Evolutionary conservation across 2,329 filamentous ascomycete genomes (phyloP), one percentile per base, ranked within the genome.

Genomic region (Arachnomyces sp.): DNA sequence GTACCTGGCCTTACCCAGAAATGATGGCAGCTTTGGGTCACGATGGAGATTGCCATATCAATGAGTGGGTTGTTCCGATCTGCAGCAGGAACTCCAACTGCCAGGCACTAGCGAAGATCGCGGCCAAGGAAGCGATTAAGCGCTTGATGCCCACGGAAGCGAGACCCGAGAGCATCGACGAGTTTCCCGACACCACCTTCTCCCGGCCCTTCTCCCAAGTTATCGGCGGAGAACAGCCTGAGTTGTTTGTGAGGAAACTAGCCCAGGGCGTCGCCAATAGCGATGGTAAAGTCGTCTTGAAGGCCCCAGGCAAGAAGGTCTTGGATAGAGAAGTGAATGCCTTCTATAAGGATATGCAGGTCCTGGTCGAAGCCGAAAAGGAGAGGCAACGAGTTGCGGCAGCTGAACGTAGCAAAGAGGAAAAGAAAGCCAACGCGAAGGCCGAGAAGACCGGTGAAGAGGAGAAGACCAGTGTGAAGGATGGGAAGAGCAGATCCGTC

Each of bases 1-100:
- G 49, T 15, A 32, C 32, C 7, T 54, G 49, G 51, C 46, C 38
- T 5, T 48, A 44, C 15, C 48, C 48, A 4, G 44, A 47, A 11
- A 40, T 43, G 13, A 44, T 37, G 12, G 43, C 43, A 3, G 44
- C 44, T 3, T 21, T 51, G 28, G 49, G 51, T 2, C 30, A 29
- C 2, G 38, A 52, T 18, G 43, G 41, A 9, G 32, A 44, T 3
- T 46, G 40, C 13, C 49, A 54, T 17, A 46, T 53, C 16, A 48
- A 43, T 32, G 46, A 51, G 14, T 49, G 51, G n/a, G 44, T 47
- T 7, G 48, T 51, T 6, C 52, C 52, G 2, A 44, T 54, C 18
- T 54, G 52, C 32, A 25, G 39, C n/a, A 40, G 31, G 3, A 32
- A 39, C 8, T 42, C 38, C 3, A 32, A 48, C 4, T 54, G 52